A percentile compares a stretch with the other conserved stretches of the same genome.
Evolutionary conservation across 305 asterid species (phyloP).

Genomic region (Caryopteris hybrid): DNA sequence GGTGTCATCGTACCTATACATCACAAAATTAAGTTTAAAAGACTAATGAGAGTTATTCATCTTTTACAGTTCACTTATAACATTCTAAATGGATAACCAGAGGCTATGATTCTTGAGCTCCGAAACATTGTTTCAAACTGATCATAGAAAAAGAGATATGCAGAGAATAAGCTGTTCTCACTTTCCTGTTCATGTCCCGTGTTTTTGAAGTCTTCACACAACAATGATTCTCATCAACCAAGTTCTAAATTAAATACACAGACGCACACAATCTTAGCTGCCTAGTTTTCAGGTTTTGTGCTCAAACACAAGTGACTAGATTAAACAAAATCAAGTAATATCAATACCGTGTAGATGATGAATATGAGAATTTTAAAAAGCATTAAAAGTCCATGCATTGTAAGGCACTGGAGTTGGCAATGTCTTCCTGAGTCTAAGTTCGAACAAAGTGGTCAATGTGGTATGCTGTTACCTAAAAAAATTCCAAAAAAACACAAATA

Average conservation of each 20-base stretch:
- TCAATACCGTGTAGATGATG: background rate
- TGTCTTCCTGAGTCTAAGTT: background rate
- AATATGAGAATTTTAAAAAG: background rate
- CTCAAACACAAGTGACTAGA: too few species aligned
- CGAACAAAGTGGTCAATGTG: background rate
- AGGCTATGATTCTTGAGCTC: background rate
- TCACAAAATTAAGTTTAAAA: conserved; percentile 11
- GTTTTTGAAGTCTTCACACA: background rate
- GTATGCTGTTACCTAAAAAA: background rate
- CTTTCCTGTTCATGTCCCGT: background rate
- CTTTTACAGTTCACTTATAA: background rate
- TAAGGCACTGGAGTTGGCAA: background rate
- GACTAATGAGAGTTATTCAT: background rate
- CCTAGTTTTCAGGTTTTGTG: background rate
- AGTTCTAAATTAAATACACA: background rate
- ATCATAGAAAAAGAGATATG: background rate
- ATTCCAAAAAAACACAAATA: background rate
- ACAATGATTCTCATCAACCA: background rate
- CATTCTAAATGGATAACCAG: background rate
- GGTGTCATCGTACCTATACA: conserved; percentile 76
- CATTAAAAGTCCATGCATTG: background rate
- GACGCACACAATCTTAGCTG: background rate
- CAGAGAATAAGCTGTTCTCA: background rate
- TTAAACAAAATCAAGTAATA: background rate
- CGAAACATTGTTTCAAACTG: background rate